These are phyloP conservation scores for Talaromyces sp. DNA, from an alignment of 2,329 filamentous ascomycete genomes.

Conservation along the genomic window DNA sequence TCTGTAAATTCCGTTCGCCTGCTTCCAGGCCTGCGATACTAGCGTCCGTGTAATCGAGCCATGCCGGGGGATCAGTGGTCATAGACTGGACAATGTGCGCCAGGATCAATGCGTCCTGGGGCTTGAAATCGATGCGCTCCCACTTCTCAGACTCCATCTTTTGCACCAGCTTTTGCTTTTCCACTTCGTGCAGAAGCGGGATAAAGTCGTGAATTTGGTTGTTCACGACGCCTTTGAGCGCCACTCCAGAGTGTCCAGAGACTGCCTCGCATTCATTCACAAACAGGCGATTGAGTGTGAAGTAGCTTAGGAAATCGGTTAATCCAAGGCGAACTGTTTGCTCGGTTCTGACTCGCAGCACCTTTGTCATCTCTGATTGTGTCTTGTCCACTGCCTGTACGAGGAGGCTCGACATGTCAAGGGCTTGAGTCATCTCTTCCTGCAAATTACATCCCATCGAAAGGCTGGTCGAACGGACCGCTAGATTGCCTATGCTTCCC, in stretches of 20 bases:
- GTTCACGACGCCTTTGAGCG: constrained; percentile 57
- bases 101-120: constrained; percentile 45
- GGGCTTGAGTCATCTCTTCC: constrained; percentile 57
- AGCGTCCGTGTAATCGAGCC: constrained; percentile 39
- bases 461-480: constrained; percentile 37
- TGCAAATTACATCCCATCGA: constrained; percentile 27
- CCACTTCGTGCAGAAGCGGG: constrained; percentile 50
- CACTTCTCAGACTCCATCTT: constrained; percentile 58
- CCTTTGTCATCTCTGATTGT: constrained; percentile 58
- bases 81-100: constrained; percentile 53
- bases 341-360: constrained; percentile 60
- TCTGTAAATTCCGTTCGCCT: constrained; percentile 60
- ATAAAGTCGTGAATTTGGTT: constrained; percentile 60
- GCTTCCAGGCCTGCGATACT: constrained; percentile 36
- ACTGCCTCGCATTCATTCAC: constrained; percentile 63
- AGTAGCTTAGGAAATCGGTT: constrained; percentile 56
- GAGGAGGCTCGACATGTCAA: constrained; percentile 61
- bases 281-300: constrained; percentile 58
- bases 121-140: constrained; percentile 59
- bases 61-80: constrained; percentile 52
- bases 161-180: constrained; percentile 53
- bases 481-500: constrained; percentile 14
- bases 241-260: constrained; percentile 55
- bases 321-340: constrained; percentile 52
- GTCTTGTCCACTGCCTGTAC: constrained; percentile 62